Evolutionary conservation across 176 grass and related monocot species (phyloP).

Genomic region (Aegilops umbellulata): DNA sequence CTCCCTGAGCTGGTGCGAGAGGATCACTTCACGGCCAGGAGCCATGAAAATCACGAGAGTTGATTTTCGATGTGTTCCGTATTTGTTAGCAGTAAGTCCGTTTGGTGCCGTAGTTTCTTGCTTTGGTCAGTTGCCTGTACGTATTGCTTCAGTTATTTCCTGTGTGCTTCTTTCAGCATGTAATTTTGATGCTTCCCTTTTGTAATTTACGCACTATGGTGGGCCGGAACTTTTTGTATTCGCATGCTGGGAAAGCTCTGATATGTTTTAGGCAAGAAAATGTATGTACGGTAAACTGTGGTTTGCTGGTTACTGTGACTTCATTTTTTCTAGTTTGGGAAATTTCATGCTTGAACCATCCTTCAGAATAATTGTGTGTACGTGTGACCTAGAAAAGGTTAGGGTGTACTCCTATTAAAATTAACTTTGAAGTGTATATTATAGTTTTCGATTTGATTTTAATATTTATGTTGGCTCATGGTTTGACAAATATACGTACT

Average conservation of each 20-base stretch:
- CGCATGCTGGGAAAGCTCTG: neutral
- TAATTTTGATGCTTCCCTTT: neutral
- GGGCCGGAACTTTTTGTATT: no score
- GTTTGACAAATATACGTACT: no score
- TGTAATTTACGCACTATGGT: neutral
- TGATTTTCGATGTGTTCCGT: no score
- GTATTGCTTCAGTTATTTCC: neutral
- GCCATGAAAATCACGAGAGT: neutral
- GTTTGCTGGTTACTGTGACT: neutral
- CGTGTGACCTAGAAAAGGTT: no score
- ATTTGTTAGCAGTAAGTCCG: neutral
- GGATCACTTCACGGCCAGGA: neutral
- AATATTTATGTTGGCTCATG: no score
- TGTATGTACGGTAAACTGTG: neutral
- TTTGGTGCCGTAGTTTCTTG: neutral
- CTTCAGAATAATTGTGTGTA: no score
- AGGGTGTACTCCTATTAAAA: no score
- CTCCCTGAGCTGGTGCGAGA: neutral
- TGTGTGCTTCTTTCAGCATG: neutral
- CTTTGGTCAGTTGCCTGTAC: neutral
- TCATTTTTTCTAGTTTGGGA: neutral
- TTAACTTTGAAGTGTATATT: no score
- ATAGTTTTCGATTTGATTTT: no score
- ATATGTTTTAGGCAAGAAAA: neutral
- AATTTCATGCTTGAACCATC: no score